These are phyloP conservation scores for Yamadazyma sp. DNA, from an alignment of 805 yeast species.

Conservation along the genomic window DNA sequence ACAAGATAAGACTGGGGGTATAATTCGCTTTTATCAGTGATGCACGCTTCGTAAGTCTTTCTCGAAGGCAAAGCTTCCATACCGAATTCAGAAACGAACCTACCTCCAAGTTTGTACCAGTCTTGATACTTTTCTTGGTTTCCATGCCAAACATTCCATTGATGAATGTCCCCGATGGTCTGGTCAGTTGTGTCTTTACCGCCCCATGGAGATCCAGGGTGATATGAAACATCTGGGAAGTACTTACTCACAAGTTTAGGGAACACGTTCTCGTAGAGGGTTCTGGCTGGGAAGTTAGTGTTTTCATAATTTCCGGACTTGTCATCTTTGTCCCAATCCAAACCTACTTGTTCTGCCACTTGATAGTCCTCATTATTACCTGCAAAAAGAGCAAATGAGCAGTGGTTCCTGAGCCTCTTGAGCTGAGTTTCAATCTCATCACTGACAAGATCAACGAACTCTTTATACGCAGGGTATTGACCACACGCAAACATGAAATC, in stretches of 20 bases:
- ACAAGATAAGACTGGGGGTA: slow-evolving; percentile 46
- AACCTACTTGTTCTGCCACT: slow-evolving; percentile 36
- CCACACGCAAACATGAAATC: slow-evolving; percentile 62
- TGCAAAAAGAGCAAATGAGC: slow-evolving; percentile 39
- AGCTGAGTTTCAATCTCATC: slow-evolving; percentile 42
- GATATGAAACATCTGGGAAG: slow-evolving; percentile 34
- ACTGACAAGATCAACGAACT: slow-evolving; percentile 33
- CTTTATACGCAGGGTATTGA: slow-evolving; percentile 46
- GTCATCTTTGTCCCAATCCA: slow-evolving; percentile 29
- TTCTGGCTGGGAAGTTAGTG: slow-evolving; percentile 45
- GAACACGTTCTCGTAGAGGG: slow-evolving; percentile 38
- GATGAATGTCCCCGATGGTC: slow-evolving; percentile 50
- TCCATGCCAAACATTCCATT: slow-evolving; percentile 62
- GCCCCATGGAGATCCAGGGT: slow-evolving; percentile 52
- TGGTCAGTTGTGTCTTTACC: slow-evolving; percentile 27
- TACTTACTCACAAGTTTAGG: slow-evolving; percentile 33
- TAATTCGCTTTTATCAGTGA: slow-evolving; percentile 37
- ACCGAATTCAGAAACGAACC: slow-evolving; percentile 56
- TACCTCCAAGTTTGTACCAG: slow-evolving; percentile 46
- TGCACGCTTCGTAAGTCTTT: slow-evolving; percentile 35
- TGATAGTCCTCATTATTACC: slow-evolving; percentile 53
- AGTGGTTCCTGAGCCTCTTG: slow-evolving; percentile 39
- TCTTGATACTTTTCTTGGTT: slow-evolving; percentile 44
- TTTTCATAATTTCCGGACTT: slow-evolving; percentile 26
- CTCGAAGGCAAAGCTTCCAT: slow-evolving; percentile 47